phyloP scores from a whole-genome alignment of 805 yeast species.

The Ogataea corticis region DNA sequence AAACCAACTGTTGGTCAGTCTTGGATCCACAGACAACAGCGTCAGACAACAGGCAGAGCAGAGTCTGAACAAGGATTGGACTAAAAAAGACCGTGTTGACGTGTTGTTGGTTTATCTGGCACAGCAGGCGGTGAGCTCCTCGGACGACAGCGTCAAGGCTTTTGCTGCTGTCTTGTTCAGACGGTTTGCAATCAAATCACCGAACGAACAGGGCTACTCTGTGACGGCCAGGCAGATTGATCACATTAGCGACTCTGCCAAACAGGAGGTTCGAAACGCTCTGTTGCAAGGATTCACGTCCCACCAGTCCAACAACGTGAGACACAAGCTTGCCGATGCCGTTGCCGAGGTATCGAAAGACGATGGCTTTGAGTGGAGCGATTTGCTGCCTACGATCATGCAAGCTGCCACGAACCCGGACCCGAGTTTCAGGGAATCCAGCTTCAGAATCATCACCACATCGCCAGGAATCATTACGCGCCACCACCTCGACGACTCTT shows the following conservation, averaged over 20 bases:
- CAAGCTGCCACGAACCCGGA: constrained; percentile 53
- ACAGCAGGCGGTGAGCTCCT: constrained; percentile 68
- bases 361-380: constrained; percentile 69
- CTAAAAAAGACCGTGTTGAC: constrained; percentile 63
- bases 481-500: constrained; percentile 39
- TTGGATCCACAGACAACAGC: constrained; percentile 77
- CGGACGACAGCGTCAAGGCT: constrained; percentile 59
- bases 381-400: constrained; percentile 71
- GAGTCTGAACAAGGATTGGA: constrained; percentile 74
- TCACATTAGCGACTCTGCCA: constrained; percentile 56
- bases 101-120: constrained; percentile 75
- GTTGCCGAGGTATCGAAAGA: constrained; percentile 88
- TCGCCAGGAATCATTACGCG: constrained; percentile 76
- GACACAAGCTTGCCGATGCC: constrained; percentile 93
- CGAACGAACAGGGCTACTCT: constrained; percentile 58
- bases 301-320: constrained; percentile 69
- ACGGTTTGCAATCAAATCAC: constrained; percentile 78
- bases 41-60: constrained; percentile 77
- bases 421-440: constrained; percentile 79
- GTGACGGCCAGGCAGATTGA: constrained; percentile 81
- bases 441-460: constrained; percentile 84
- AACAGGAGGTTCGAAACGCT: constrained; percentile 59
- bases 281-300: constrained; percentile 73
- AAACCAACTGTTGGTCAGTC: constrained; percentile 56
- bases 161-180: constrained; percentile 89